phyloP scores from a whole-genome alignment of 306 rosid species.

The Erythrophleum fordii region DNA sequence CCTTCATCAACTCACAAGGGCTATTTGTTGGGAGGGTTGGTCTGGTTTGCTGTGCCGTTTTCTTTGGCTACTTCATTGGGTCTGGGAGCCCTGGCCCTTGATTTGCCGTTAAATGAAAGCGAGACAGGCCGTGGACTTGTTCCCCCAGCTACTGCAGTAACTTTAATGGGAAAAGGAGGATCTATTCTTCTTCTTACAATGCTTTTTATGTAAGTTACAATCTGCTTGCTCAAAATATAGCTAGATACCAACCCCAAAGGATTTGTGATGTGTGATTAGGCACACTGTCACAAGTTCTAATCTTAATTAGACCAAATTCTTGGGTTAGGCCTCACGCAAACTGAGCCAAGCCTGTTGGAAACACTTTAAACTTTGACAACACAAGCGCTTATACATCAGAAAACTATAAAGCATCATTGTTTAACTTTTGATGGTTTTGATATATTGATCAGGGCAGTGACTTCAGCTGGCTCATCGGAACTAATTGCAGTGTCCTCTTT shows the following conservation, averaged over 20 bases:
- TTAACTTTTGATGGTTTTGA: slow-evolving; percentile 31
- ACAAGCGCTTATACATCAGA: background rate
- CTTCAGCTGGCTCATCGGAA: slow-evolving; percentile 97
- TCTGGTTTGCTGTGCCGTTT: slow-evolving; percentile 99
- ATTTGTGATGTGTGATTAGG: too few relatives aligned
- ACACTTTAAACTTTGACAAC: background rate
- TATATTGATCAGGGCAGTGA: slow-evolving; percentile 78
- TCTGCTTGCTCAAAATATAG: background rate
- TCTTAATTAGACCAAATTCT: too few relatives aligned
- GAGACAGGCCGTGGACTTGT: slow-evolving; percentile 92
- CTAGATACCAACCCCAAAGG: too few relatives aligned
- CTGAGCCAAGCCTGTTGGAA: too few relatives aligned
- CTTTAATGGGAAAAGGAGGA: slow-evolving; percentile 95
- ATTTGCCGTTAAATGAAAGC: slow-evolving; percentile 70
- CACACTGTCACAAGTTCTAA: too few relatives aligned
- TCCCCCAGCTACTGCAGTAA: slow-evolving; percentile 96
- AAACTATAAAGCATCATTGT: slow-evolving; percentile 3
- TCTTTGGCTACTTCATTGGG: slow-evolving; percentile 93
- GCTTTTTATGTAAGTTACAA: slow-evolving; percentile 84
- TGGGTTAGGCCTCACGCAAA: too few relatives aligned
- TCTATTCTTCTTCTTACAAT: slow-evolving; percentile 88
- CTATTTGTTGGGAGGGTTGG: slow-evolving; percentile 91
- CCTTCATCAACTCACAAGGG: slow-evolving; percentile 98
- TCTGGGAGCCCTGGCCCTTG: slow-evolving; percentile 93
- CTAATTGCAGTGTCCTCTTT: slow-evolving; percentile 79